Evolutionary conservation across 2,329 filamentous ascomycete species (phyloP).

Genomic region (Exophiala aquamarina): DNA sequence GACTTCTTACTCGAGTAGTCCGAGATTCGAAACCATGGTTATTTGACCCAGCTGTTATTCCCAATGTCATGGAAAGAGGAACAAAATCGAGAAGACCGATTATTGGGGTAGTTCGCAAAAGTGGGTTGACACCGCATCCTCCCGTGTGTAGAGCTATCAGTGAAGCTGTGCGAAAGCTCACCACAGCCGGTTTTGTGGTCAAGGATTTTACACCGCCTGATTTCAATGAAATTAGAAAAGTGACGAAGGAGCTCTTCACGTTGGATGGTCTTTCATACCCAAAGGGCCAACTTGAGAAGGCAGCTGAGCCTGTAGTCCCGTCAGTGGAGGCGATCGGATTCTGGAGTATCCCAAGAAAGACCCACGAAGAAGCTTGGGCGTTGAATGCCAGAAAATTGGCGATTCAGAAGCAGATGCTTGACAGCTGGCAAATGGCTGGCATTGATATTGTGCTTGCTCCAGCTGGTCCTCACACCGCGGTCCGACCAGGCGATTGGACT

Average conservation of each 20-base stretch:
- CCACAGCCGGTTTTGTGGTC: constrained; percentile 32
- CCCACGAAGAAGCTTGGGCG: constrained; percentile 35
- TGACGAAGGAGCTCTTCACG: constrained; percentile 37
- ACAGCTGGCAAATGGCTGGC: constrained; percentile 35
- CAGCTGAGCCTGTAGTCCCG: constrained; percentile 35
- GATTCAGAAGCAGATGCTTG: constrained; percentile 38
- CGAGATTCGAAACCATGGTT: constrained; percentile 51
- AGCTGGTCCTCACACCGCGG: constrained; percentile 36
- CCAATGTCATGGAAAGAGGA: constrained; percentile 38
- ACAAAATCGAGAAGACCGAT: constrained; percentile 51
- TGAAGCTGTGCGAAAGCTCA: constrained; percentile 44
- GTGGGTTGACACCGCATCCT: constrained; percentile 56
- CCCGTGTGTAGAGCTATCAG: constrained; percentile 56
- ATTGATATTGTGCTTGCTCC: constrained; percentile 22
- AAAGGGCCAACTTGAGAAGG: constrained; percentile 32
- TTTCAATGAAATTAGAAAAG: constrained; percentile 32
- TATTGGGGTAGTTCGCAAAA: constrained; percentile 57
- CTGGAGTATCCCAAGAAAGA: constrained; percentile 35
- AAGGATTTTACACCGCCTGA: constrained; percentile 34
- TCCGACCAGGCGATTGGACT: constrained; percentile 35
- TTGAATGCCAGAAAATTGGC: constrained; percentile 35
- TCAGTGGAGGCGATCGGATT: constrained; percentile 37
- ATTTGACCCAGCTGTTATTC: constrained; percentile 50
- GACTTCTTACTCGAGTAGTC: constrained; percentile 42
- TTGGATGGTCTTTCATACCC: constrained; percentile 38